Evolutionary conservation across 257 asterid genomes (phyloP), one percentile per base, ranked within the genome.

Genomic region (Solanum bulbocastanum): DNA sequence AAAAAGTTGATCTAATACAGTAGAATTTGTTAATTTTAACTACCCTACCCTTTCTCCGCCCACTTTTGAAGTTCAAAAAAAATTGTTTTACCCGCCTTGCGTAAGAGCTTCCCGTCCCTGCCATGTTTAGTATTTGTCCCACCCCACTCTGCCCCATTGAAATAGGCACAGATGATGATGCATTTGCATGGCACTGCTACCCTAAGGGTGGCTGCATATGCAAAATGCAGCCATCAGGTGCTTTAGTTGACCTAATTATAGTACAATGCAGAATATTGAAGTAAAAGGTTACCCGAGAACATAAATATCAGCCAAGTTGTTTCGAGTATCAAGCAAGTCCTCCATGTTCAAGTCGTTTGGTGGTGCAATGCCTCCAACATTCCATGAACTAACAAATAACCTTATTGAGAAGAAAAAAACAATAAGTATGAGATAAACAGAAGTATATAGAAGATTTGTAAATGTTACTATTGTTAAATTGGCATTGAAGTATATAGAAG

Each of bases 381-480:
- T 94, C 97, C 97, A 94, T 46, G 95, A 93, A 91, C 94, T 91
- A 89, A 92, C 95, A 86, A 89, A 89, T 88, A 94, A 88, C 81
- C 97, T 94, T 88, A 52, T 52, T 87, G 44, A 79, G 65, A 76
- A 60, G 18, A 20, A 86, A 66, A 36, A 66, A 72, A 13, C 36
- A 87, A 87, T 75, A 89, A 87, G 69, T 65, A 88, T 65, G 66
- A 82, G 71, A 58, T 89, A 71, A 39, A 39, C 11, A 60, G n/a
- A 75, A 35, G 62, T 78, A 52, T 30, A 78, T 84, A 83, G 86
- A 52, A 46, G 37, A 87, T 40, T 39, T 83, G 33, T 30, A 18
- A 16, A 81, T 46, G 25, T 42, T 42, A 83, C 66, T 81, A 84
- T 65, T 86, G 87, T 68, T 88, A 85, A 71, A 90, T 20, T 49